Conservation (phyloP, 768 basidiomycete species). For the Leucocoprinus sp. region DNA sequence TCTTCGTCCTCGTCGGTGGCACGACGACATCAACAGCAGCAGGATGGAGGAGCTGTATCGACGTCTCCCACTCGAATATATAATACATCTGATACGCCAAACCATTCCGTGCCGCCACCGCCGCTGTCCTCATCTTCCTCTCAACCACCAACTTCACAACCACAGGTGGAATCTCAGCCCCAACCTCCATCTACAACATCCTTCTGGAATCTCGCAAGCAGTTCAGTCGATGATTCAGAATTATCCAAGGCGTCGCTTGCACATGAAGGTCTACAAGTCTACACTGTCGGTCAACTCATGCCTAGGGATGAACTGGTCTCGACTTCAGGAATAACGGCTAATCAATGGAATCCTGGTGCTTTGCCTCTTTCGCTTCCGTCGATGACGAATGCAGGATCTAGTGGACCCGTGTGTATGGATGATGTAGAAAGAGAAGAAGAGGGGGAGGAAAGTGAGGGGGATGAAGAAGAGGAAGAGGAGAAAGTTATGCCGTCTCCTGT, state of each 20-base stretch:
- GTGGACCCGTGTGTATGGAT: neutral
- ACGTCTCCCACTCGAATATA: neutral
- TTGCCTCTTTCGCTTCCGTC: neutral
- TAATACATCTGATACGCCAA: too few relatives aligned
- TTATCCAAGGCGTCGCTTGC: conserved; percentile 19
- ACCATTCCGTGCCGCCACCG: too few relatives aligned
- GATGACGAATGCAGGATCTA: too few relatives aligned
- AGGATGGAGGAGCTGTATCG: neutral
- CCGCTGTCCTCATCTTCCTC: neutral
- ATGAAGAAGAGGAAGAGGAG: conserved; percentile 23
- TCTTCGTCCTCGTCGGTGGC: neutral
- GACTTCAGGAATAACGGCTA: too few relatives aligned
- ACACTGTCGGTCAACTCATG: conserved; percentile 71
- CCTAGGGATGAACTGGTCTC: conserved; percentile 33
- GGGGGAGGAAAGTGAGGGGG: conserved; percentile 3
- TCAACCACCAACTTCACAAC: conserved; percentile 6
- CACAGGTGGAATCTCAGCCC: too few relatives aligned
- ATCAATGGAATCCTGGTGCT: neutral
- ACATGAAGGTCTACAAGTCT: conserved; percentile 70
- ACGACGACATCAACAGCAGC: conserved; percentile 4
- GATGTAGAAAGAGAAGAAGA: neutral
- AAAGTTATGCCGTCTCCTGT: conserved; percentile 30
- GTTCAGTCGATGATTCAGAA: neutral
- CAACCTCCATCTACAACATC: neutral
- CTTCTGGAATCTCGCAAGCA: neutral